Conservation (phyloP, 495 filamentous ascomycete genomes). For the Penicillium antarcticum region DNA sequence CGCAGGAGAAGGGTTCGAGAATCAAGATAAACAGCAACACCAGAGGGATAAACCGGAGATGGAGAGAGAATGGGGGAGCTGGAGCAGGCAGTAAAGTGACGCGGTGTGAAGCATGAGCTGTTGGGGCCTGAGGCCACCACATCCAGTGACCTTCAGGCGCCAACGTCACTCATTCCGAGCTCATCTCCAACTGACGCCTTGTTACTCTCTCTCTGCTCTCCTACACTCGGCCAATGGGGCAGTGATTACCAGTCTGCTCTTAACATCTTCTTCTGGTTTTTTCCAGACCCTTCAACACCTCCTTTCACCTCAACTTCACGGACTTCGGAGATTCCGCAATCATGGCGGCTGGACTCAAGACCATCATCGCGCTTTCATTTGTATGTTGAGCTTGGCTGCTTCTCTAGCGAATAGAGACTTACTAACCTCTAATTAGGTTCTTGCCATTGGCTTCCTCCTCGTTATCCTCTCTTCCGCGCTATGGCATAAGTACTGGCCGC, state of each 20-base stretch:
- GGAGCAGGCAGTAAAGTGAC: conserved; percentile 31
- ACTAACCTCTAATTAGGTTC: conserved; percentile 56
- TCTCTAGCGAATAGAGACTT: neutral
- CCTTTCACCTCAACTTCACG: conserved; percentile 1
- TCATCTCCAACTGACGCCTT: conserved; percentile 6
- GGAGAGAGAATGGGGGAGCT: conserved; percentile 24
- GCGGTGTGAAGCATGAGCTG: conserved; percentile 35
- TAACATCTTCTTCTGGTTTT: conserved; percentile 3
- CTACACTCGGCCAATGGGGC: conserved; percentile 22
- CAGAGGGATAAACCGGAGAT: conserved; percentile 11
- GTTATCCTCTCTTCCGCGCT: conserved; percentile 97
- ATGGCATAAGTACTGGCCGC: conserved; percentile 85
- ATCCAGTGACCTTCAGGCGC: conserved; percentile 32
- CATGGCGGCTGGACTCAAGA: conserved; percentile 93
- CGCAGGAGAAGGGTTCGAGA: neutral
- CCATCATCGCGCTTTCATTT: conserved; percentile 98
- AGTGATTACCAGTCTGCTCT: conserved; percentile 4
- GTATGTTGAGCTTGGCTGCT: conserved; percentile 43
- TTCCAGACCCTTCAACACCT: neutral
- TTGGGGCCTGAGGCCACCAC: conserved; percentile 36
- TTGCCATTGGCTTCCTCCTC: conserved; percentile 97
- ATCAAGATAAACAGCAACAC: conserved; percentile 16
- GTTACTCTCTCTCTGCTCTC: neutral
- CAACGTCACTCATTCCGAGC: conserved; percentile 33
- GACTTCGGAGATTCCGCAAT: conserved; percentile 35